Conservation (phyloP, 768 basidiomycete genomes). For the Boletus sp. region DNA sequence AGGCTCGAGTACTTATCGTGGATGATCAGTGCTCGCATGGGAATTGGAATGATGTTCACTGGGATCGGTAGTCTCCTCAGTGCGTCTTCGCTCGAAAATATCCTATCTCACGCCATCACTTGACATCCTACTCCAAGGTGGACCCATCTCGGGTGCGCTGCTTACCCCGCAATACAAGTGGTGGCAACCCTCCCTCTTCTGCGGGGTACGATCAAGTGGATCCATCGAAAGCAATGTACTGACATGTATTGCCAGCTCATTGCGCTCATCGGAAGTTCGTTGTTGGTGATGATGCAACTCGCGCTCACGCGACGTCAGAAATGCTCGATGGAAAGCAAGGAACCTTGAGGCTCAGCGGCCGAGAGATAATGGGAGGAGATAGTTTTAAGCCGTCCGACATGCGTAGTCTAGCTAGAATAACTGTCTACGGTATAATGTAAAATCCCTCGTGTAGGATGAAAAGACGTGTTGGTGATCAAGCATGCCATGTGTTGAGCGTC, state of each 20-base stretch:
- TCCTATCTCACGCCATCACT: neutral
- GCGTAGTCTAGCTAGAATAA: neutral
- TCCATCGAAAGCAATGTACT: neutral
- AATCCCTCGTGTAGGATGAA: neutral
- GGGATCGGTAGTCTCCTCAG: slow-evolving; percentile 21
- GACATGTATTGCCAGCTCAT: slow-evolving; percentile 7
- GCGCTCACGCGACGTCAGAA: slow-evolving; percentile 2
- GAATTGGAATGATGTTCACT: slow-evolving; percentile 1
- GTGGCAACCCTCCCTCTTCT: slow-evolving; percentile 55
- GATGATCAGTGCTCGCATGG: neutral
- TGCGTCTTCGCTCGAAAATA: slow-evolving; percentile 7
- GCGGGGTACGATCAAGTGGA: slow-evolving; percentile 33
- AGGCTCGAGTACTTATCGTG: neutral
- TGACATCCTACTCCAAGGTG: slow-evolving; percentile 32
- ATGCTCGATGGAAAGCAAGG: neutral
- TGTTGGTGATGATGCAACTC: slow-evolving; percentile 10
- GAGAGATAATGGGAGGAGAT: neutral
- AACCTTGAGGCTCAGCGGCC: neutral
- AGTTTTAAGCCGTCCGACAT: neutral
- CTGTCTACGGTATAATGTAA: neutral
- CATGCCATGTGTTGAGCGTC: slow-evolving; percentile 57
- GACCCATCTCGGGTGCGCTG: slow-evolving; percentile 55
- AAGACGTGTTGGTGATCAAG: slow-evolving; percentile 8
- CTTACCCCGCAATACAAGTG: slow-evolving; percentile 51
- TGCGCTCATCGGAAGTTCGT: neutral